These are phyloP conservation scores for Neurospora sp. DNA, from an alignment of 2,329 filamentous ascomycete genomes.

Conservation along the genomic window DNA sequence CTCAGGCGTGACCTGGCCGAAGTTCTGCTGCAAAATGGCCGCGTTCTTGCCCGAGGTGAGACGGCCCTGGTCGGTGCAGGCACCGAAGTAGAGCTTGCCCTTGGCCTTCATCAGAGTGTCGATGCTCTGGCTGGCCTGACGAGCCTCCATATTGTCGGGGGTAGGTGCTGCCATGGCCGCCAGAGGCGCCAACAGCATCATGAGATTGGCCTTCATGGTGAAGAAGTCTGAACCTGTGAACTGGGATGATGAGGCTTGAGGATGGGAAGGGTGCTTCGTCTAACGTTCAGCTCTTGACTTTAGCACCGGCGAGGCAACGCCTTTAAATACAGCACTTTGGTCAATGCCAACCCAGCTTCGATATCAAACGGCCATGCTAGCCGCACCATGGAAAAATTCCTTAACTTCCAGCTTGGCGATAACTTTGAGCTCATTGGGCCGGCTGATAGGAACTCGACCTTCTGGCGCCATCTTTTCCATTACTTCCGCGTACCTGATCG, in stretches of 20 bases:
- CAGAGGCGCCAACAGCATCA: conserved; percentile 28
- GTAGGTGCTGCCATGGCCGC: conserved; percentile 25
- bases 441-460: not conserved
- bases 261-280: not conserved
- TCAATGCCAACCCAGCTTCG: not conserved
- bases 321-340: not conserved
- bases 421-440: not conserved
- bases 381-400: not conserved
- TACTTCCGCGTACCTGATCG: not conserved
- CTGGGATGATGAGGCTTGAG: not conserved
- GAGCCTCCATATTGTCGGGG: conserved; percentile 22
- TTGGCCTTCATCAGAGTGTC: conserved; percentile 47
- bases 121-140: conserved; percentile 38
- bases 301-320: not conserved
- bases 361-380: not conserved
- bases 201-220: conserved; percentile 23
- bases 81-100: conserved; percentile 58
- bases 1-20: conserved; percentile 57
- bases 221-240: not conserved
- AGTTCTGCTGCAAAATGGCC: conserved; percentile 50
- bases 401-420: not conserved
- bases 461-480: not conserved
- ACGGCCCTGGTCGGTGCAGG: conserved; percentile 42
- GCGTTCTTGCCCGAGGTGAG: conserved; percentile 40
- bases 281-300: not conserved